Base-by-base conservation (phyloP, 306 rosid species). In the Delonix regia region DNA sequence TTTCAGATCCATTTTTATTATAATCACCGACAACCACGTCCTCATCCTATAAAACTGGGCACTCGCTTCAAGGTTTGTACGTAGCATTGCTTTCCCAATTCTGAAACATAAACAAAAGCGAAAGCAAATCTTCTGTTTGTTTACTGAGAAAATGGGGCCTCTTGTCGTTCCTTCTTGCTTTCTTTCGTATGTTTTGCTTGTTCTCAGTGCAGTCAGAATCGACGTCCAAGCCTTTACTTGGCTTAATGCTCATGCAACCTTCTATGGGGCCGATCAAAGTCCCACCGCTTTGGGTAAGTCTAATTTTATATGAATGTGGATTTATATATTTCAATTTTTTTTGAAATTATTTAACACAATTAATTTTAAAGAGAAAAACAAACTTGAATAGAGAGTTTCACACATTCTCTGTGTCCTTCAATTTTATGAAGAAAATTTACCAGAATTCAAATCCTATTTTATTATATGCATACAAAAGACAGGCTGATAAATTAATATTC, bases 241-340 rank as follows among this genome's bases (percentile, higher is more conserved):
- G 98, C 86, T 88, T 78, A 74, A 80, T 33, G 98, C 85, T 75
- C 98, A 91, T 88, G 97, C 97, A 87, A 93, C 94, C 60, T 93
- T 91, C 87, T 93, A 93, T 71, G 98, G 97, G 60, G 78, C 88
- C 76, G 81, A 87, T 78, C 90, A 88, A 81, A 86, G 51, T 84
- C 98, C 98, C 64, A 64, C 89, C 22, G 82, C 82, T 36, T 88
- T 93, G 41, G 97, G 98, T 93, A 73, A 79, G 84, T 57, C 19
- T 5, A 14, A 10, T 41, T 41, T 41, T 38, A 38, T 38, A 38
- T 30, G 33, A 30, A 30, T 1, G 4, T 30, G 33, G 33, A 1
- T 30, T 30, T 30, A 1, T 30, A 1, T 4, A 4, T 36, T 36
- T 0, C 6, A n/a, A n/a, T 36, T 36, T 7, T 36, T 36, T 36